A percentile compares a stretch with the other conserved stretches of the same genome.
Evolutionary conservation across 257 asterid genomes (phyloP).

Genomic region (Salvia rosmarinus): DNA sequence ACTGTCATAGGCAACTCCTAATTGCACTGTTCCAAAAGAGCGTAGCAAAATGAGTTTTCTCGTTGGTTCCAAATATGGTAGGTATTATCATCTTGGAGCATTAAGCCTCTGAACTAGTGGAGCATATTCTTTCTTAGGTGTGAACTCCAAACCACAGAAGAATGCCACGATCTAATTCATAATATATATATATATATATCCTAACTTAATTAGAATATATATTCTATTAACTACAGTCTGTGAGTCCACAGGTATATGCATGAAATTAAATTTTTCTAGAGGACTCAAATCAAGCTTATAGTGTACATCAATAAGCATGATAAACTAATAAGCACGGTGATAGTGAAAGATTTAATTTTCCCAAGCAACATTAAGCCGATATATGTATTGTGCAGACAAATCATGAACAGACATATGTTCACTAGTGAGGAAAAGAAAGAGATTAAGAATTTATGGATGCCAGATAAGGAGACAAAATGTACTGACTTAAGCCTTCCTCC

Average conservation of each 20-base stretch:
- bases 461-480: neutral
- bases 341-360: constrained; percentile 17
- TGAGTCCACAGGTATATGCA: constrained; percentile 13
- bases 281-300: constrained; percentile 28
- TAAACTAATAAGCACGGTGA: neutral
- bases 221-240: neutral
- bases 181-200: neutral
- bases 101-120: constrained; percentile 28
- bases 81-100: constrained; percentile 24
- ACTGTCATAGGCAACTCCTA: constrained; percentile 17
- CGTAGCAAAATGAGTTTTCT: constrained; percentile 3
- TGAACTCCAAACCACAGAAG: constrained; percentile 30
- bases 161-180: constrained; percentile 28
- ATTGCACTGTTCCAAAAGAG: constrained; percentile 7
- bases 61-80: constrained; percentile 13
- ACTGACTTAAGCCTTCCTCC: neutral
- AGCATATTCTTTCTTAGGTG: constrained; percentile 27
- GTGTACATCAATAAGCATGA: constrained; percentile 30
- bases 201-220: neutral
- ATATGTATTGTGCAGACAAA: constrained; percentile 10
- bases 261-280: neutral
- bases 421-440: neutral
- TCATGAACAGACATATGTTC: constrained; percentile 5
- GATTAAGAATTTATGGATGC: neutral
- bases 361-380: constrained; percentile 20